Evolutionary conservation across 2,329 filamentous ascomycete species (phyloP), one percentile per base, ranked within the genome.

Genomic region (Fusarium sulawesiense): DNA sequence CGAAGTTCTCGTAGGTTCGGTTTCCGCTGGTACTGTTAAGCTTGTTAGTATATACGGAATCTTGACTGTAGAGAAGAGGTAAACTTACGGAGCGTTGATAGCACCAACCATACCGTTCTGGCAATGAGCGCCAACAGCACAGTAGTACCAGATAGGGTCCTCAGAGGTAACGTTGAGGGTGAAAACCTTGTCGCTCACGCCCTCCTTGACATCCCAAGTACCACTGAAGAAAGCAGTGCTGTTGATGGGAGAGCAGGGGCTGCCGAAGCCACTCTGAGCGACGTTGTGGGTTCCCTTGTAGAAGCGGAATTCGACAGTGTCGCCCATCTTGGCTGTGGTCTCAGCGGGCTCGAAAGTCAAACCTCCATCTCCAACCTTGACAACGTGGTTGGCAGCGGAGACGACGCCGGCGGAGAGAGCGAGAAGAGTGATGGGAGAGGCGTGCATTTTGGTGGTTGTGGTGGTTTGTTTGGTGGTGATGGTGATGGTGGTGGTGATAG

Each of bases 101-200:
- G 86, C 86, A 54, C 86, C 86, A 49, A 87, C 85, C 85, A 89
- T 89, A 47, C 87, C 87, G n/a, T 73, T 77, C 71, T 89, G 86
- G 74, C 88, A 91, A 78, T 91, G 89, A 60, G 81, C 83, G 37
- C 73, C 82, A 62, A 89, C 86, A 18, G 85, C 85, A 76, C 88
- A 91, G 82, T 89, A 91, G 74, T 86, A 85, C 88, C 89, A 91
- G 62, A 90, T 84, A 3, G 89, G 88, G 47, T 83, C 86, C 4
- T 80, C 82, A 70, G 85, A 80, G 23, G 68, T 57, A 30, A 75
- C 46, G 10, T 64, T 68, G 23, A 75, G 30, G 45, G 53, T 69
- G 27, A 75, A 75, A 27, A 75, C 73, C 10, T 60, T 49, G 16
- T 67, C 58, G 60, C 64, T 71, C 18, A 71, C 60, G 2, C 51